Percentiles rank a stretch among this genome's conserved stretches.
Conservation (phyloP, 495 filamentous ascomycete species). For the Penicillium pulvis region DNA sequence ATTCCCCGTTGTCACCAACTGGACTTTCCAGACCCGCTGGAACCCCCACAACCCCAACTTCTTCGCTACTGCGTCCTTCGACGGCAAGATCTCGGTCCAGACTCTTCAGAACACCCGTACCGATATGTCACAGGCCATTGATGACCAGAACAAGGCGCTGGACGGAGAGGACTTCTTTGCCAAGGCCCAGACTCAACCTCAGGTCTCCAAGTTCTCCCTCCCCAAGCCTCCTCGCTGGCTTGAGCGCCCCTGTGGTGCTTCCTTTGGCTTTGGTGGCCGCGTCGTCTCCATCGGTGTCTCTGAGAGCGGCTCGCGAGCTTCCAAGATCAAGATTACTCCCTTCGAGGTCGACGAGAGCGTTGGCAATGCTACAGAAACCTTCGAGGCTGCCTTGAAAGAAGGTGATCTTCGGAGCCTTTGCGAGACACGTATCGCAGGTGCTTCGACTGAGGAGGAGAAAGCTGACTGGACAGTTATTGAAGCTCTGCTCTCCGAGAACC, state of each 20-base stretch:
- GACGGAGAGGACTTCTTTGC: constrained; percentile 98
- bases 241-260: constrained; percentile 79
- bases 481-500: constrained; percentile 79
- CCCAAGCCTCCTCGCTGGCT: constrained; percentile 88
- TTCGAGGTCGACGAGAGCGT: constrained; percentile 89
- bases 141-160: constrained; percentile 64
- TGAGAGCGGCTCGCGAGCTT: constrained; percentile 63
- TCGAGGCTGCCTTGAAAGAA: constrained; percentile 78
- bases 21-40: constrained; percentile 96
- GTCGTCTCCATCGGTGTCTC: constrained; percentile 73
- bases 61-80: constrained; percentile 93
- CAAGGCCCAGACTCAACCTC: constrained; percentile 86
- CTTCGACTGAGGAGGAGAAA: constrained; percentile 85
- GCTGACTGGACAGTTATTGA: constrained; percentile 94
- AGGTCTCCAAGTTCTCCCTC: constrained; percentile 84
- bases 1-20: constrained; percentile 96
- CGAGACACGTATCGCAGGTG: constrained; percentile 70
- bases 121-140: constrained; percentile 49
- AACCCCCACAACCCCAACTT: constrained; percentile 90
- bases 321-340: constrained; percentile 77
- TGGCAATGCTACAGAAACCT: constrained; percentile 78
- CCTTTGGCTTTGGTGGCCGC: constrained; percentile 96
- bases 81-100: constrained; percentile 90
- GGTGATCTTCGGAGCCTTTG: constrained; percentile 80
- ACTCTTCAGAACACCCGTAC: constrained; percentile 84